Percentiles rank a stretch among this genome's conserved stretches.
Evolutionary conservation across 129 eudicot species (phyloP).

Genomic region (Saussurea involucrata): DNA sequence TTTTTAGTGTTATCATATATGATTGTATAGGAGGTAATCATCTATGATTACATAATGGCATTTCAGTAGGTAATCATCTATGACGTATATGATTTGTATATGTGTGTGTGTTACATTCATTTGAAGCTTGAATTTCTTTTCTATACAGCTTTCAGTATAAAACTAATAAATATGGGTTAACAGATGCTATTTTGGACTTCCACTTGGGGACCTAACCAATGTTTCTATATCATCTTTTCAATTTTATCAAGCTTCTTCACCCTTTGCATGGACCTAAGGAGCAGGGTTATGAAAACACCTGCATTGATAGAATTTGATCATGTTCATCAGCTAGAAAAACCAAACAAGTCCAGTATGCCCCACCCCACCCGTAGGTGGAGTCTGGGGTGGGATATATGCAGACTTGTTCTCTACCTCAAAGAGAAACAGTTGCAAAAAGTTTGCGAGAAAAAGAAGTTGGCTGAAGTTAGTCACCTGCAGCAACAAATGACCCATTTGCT

Average conservation of each 20-base stretch:
- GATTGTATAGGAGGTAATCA: too few relatives aligned
- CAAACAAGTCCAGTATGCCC: too few relatives aligned
- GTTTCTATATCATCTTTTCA: constrained; percentile 63
- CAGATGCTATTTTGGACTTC: constrained; percentile 18
- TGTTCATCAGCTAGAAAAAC: not conserved
- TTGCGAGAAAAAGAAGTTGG: not conserved
- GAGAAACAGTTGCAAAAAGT: not conserved
- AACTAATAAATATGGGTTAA: constrained; percentile 21
- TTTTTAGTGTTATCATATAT: too few relatives aligned
- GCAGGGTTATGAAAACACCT: constrained; percentile 68
- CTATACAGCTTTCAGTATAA: constrained; percentile 23
- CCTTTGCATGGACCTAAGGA: constrained; percentile 88
- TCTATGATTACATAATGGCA: too few relatives aligned
- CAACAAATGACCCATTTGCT: constrained; percentile 76
- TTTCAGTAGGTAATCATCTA: too few relatives aligned
- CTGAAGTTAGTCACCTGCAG: constrained; percentile 56
- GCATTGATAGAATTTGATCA: constrained; percentile 26
- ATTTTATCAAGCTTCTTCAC: constrained; percentile 82
- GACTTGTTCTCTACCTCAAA: not conserved
- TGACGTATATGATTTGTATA: too few relatives aligned
- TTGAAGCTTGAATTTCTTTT: constrained; percentile 20
- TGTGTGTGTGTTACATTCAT: not conserved
- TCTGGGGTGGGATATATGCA: too few relatives aligned
- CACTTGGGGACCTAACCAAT: constrained; percentile 10
- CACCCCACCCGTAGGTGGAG: too few relatives aligned